phyloP scores from a whole-genome alignment of 2,329 filamentous ascomycete genomes.

The Aspergillaceae sp. region DNA sequence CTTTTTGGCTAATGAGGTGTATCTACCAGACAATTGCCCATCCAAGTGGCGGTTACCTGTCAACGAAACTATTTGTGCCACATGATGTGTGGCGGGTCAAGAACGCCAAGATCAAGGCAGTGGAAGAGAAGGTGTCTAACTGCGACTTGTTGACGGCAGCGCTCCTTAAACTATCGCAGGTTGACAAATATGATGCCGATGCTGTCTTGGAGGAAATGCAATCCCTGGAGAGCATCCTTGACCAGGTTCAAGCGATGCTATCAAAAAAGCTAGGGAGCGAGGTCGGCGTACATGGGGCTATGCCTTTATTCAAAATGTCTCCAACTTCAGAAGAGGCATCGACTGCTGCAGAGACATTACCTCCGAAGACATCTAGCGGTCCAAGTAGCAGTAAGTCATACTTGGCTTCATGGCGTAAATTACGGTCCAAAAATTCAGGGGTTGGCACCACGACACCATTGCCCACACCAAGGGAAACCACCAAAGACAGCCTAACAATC shows the following conservation, averaged over 20 bases:
- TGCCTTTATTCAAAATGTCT: constrained; percentile 63
- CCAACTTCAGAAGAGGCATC: constrained; percentile 41
- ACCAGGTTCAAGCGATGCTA: constrained; percentile 70
- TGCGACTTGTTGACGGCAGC: constrained; percentile 88
- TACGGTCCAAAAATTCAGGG: constrained; percentile 80
- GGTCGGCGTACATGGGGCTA: constrained; percentile 70
- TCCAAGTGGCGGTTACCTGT: constrained; percentile 83
- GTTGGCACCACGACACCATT: constrained; percentile 40
- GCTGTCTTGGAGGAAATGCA: constrained; percentile 93
- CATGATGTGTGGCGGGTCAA: constrained; percentile 90
- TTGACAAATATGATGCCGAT: constrained; percentile 85
- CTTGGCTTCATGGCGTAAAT: constrained; percentile 78
- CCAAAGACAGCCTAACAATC: constrained; percentile 57
- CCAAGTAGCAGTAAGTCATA: constrained; percentile 59
- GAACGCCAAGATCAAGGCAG: constrained; percentile 79
- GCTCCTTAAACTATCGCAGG: constrained; percentile 68
- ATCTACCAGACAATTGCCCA: constrained; percentile 88
- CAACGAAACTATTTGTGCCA: constrained; percentile 83
- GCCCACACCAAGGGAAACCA: constrained; percentile 36
- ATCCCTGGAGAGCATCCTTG: constrained; percentile 71
- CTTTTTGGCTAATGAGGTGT: constrained; percentile 95
- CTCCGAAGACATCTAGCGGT: constrained; percentile 47
- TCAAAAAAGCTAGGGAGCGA: constrained; percentile 85
- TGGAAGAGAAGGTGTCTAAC: constrained; percentile 89
- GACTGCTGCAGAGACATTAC: constrained; percentile 28